These are phyloP conservation scores for Neoboletus brunneissimus DNA, from an alignment of 768 basidiomycete genomes.

Conservation along the genomic window DNA sequence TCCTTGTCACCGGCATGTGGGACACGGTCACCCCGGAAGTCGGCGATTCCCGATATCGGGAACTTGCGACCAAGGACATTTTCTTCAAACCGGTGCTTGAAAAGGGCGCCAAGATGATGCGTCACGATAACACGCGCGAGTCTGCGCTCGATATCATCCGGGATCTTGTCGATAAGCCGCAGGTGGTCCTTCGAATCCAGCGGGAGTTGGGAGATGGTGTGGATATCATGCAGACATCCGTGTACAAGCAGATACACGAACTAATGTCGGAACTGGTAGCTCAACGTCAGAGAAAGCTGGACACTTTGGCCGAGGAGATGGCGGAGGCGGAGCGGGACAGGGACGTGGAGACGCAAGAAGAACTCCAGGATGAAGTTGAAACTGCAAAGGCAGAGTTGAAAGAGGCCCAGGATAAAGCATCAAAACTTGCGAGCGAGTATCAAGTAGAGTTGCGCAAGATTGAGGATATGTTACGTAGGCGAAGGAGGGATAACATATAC, in stretches of 20 bases:
- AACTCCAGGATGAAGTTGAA: conserved; percentile 40
- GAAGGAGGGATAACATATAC: conserved; percentile 3
- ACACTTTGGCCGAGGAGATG: conserved; percentile 43
- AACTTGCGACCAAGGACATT: conserved; percentile 39
- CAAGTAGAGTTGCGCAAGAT: conserved; percentile 26
- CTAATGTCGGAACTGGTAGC: conserved; percentile 46
- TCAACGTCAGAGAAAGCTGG: conserved; percentile 45
- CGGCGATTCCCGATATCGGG: conserved; percentile 39
- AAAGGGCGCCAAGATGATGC: conserved; percentile 42
- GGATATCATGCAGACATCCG: conserved; percentile 49
- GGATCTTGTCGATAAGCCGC: conserved; percentile 36
- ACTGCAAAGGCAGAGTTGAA: conserved; percentile 20
- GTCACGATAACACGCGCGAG: conserved; percentile 41
- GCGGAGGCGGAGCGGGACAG: conserved; percentile 40
- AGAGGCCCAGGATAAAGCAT: conserved; percentile 23
- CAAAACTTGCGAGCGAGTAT: conserved; percentile 26
- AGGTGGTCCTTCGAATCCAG: conserved; percentile 49
- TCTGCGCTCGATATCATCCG: conserved; percentile 47
- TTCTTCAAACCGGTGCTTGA: conserved; percentile 53
- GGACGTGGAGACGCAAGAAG: conserved; percentile 45
- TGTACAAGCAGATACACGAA: conserved; percentile 49
- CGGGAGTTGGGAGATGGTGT: conserved; percentile 47
- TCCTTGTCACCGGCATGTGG: conserved; percentile 56
- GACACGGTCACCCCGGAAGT: conserved; percentile 34
- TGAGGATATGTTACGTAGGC: conserved; percentile 22